Evolutionary conservation across 306 rosid species (phyloP).

Genomic region (Fagus sylvatica): DNA sequence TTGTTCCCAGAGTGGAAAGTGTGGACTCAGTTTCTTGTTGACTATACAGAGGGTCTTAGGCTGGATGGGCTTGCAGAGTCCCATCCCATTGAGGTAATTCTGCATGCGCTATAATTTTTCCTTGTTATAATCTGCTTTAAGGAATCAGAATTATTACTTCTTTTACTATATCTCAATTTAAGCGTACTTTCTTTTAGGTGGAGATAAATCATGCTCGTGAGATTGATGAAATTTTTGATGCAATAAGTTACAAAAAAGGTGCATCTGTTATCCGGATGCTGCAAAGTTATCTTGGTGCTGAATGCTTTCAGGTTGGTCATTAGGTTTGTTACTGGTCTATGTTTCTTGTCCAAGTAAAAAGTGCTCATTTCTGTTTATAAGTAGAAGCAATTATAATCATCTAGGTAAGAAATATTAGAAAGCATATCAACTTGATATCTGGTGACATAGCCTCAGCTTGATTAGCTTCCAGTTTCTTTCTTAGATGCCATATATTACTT

Average conservation of each 20-base stretch:
- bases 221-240: slow-evolving; percentile 91
- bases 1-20: slow-evolving; percentile 91
- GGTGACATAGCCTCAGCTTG: not conserved
- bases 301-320: slow-evolving; percentile 76
- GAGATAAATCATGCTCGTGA: slow-evolving; percentile 88
- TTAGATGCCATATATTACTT: not conserved
- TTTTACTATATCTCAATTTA: slow-evolving; percentile 5
- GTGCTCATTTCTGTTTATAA: not conserved
- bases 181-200: slow-evolving; percentile 53
- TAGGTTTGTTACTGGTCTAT: slow-evolving; percentile 8
- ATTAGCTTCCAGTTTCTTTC: not conserved
- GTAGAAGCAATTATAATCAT: too few species aligned
- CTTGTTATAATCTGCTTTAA: not conserved
- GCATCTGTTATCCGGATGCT: slow-evolving; percentile 95
- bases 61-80: slow-evolving; percentile 91
- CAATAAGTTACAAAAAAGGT: slow-evolving; percentile 93
- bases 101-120: not conserved
- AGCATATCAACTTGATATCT: not conserved
- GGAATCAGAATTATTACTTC: slow-evolving; percentile 7
- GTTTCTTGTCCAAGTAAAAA: not conserved
- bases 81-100: slow-evolving; percentile 88
- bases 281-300: slow-evolving; percentile 93
- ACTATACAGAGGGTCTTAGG: slow-evolving; percentile 64
- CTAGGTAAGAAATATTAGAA: not conserved
- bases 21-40: slow-evolving; percentile 95